Conservation (phyloP, 176 grass and related monocot species). For the Tillandsia leiboldiana region DNA sequence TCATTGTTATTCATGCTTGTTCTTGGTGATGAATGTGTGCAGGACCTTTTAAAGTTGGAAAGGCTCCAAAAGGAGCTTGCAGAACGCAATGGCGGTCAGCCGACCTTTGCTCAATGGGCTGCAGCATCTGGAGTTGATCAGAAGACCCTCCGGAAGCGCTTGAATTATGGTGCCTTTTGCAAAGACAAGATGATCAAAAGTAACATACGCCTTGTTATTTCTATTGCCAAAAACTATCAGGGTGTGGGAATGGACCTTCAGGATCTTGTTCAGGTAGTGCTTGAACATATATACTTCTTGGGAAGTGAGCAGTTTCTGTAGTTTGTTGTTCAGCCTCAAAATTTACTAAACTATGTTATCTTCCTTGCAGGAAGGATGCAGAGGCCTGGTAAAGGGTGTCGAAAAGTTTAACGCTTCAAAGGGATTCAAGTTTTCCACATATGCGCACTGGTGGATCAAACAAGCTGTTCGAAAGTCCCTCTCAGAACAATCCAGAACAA, state of each 20-base stretch:
- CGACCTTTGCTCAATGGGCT: constrained; percentile 76
- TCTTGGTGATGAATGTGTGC: constrained; percentile 25
- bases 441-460: constrained; percentile 94
- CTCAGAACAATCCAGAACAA: constrained; percentile 55
- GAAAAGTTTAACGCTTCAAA: constrained; percentile 89
- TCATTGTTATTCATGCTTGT: background rate
- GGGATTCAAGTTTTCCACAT: constrained; percentile 96
- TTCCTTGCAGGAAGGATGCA: constrained; percentile 60
- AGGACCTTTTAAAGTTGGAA: constrained; percentile 75
- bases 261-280: constrained; percentile 82
- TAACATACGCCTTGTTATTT: constrained; percentile 81
- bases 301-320: constrained; percentile 2
- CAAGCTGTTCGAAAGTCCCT: constrained; percentile 79
- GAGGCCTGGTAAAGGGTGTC: constrained; percentile 54
- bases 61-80: constrained; percentile 31
- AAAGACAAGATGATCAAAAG: constrained; percentile 76
- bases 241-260: constrained; percentile 41
- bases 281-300: background rate
- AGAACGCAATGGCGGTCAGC: constrained; percentile 33
- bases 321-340: background rate
- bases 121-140: constrained; percentile 49
- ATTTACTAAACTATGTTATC: constrained; percentile 11
- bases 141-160: constrained; percentile 33
- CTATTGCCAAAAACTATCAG: constrained; percentile 67
- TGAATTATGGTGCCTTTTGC: constrained; percentile 53